Conservation (phyloP, 371 early-diverging fungal genomes). For the Encephalitozoon hellem region DNA sequence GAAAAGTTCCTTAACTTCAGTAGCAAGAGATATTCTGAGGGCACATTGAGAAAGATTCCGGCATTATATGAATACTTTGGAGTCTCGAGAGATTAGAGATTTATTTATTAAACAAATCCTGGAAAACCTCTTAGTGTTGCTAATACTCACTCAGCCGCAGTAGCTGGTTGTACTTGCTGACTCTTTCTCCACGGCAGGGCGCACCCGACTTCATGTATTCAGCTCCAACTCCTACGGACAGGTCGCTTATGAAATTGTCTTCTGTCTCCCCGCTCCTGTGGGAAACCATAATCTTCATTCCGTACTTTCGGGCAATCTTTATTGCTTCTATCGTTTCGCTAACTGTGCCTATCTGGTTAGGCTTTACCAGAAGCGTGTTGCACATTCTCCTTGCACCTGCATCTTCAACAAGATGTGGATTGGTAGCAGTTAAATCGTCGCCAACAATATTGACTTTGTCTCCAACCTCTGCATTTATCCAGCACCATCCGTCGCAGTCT, state of each 20-base stretch:
- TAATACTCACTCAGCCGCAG: slow-evolving; percentile 74
- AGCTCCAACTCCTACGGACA: slow-evolving; percentile 85
- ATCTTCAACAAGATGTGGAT: slow-evolving; percentile 75
- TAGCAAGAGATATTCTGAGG: background rate
- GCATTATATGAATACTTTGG: background rate
- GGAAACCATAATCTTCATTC: slow-evolving; percentile 96
- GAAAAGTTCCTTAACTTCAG: background rate
- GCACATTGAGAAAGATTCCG: background rate
- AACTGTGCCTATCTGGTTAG: slow-evolving; percentile 95
- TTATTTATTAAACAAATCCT: background rate
- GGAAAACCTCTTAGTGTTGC: slow-evolving; percentile 34
- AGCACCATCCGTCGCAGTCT: slow-evolving; percentile 82
- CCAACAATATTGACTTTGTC: slow-evolving; percentile 77
- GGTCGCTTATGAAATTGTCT: slow-evolving; percentile 91
- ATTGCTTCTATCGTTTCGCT: slow-evolving; percentile 82
- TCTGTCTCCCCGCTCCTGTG: slow-evolving; percentile 98
- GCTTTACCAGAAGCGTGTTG: slow-evolving; percentile 87
- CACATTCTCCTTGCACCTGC: slow-evolving; percentile 83
- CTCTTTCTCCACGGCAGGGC: slow-evolving; percentile 86
- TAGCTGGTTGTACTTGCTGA: slow-evolving; percentile 94
- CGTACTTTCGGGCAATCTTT: slow-evolving; percentile 65
- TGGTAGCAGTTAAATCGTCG: slow-evolving; percentile 95
- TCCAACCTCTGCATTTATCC: slow-evolving; percentile 65
- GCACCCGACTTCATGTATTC: slow-evolving; percentile 98
- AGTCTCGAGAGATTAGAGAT: background rate